These are phyloP conservation scores for Aspergillus pseudoviridinutans DNA, from an alignment of 2,329 filamentous ascomycete species.

Conservation along the genomic window DNA sequence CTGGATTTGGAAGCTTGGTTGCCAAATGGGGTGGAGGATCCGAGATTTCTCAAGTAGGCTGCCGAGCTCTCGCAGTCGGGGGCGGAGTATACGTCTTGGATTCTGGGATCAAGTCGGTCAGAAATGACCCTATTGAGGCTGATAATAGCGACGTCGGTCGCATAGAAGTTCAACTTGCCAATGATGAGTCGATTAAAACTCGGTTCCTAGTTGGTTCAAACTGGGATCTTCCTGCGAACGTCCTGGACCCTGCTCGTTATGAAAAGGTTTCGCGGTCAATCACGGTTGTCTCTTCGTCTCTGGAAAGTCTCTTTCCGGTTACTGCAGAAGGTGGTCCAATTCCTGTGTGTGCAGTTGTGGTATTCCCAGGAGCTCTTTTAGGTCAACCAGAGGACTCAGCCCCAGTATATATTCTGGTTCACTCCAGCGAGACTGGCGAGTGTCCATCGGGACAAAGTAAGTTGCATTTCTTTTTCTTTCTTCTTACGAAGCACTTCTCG, in stretches of 20 bases:
- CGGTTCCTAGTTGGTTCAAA: conserved; percentile 34
- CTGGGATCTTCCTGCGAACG: conserved; percentile 33
- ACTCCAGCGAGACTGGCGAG: conserved; percentile 89
- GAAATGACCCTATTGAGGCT: conserved; percentile 7
- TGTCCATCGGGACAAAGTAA: conserved; percentile 87
- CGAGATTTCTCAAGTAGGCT: conserved; percentile 87
- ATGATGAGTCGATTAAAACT: conserved; percentile 35
- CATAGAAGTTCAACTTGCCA: conserved; percentile 30
- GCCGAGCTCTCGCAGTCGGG: conserved; percentile 84
- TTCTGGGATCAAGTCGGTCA: conserved; percentile 54
- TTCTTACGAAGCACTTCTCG: conserved; percentile 7
- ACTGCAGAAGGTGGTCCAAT: conserved; percentile 70
- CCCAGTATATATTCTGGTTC: conserved; percentile 62
- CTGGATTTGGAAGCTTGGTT: conserved; percentile 83
- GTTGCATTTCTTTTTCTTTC: conserved; percentile 40
- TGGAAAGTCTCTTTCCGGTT: conserved; percentile 64
- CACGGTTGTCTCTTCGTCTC: conserved; percentile 63
- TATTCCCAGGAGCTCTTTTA: conserved; percentile 34
- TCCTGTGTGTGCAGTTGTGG: conserved; percentile 61
- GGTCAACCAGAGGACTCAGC: conserved; percentile 29
- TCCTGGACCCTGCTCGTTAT: conserved; percentile 10
- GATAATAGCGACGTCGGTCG: conserved; percentile 15
- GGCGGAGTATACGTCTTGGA: conserved; percentile 86
- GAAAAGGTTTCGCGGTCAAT: conserved; percentile 57
- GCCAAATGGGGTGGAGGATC: conserved; percentile 90